These are phyloP conservation scores for Gryganskiella cystojenkinii DNA, from an alignment of 192 early-diverging fungal genomes.

Conservation along the genomic window DNA sequence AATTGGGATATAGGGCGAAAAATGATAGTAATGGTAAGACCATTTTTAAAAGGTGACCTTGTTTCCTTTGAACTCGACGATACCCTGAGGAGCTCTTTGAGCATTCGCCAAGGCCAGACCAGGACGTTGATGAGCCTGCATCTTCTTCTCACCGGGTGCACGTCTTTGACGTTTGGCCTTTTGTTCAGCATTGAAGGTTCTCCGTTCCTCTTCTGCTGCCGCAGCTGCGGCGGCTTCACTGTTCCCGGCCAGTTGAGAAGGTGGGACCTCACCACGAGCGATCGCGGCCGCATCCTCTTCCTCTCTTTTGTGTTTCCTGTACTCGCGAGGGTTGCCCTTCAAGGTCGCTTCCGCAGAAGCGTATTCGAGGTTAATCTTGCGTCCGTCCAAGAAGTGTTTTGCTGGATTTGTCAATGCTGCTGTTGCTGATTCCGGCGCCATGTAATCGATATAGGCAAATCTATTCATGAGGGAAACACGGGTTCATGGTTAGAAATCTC, in stretches of 20 bases:
- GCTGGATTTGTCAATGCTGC: conserved; percentile 68
- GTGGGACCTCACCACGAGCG: conserved; percentile 28
- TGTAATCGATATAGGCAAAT: conserved; percentile 79
- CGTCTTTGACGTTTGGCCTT: conserved; percentile 45
- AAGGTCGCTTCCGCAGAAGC: conserved; percentile 73
- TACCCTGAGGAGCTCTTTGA: conserved; percentile 53
- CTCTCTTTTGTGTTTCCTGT: conserved; percentile 55
- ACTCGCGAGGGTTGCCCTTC: conserved; percentile 73
- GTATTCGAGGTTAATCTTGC: conserved; percentile 73
- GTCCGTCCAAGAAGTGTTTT: conserved; percentile 64
- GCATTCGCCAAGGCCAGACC: conserved; percentile 58
- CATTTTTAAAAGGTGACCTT: conserved; percentile 76
- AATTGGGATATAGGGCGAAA: too few relatives aligned
- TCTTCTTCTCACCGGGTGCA: conserved; percentile 43
- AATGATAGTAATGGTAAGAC: too few relatives aligned
- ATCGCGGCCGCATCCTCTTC: conserved; percentile 43
- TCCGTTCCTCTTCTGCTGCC: conserved; percentile 14
- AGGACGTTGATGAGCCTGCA: conserved; percentile 55
- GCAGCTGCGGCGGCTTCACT: conserved; percentile 11
- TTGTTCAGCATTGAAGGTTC: conserved; percentile 33
- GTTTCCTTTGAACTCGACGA: conserved; percentile 72
- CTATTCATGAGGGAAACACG: conserved; percentile 14
- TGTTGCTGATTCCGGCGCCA: conserved; percentile 68
- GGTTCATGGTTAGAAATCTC: background rate
- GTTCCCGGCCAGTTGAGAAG: conserved; percentile 8